Conservation (phyloP, 2,329 filamentous ascomycete species). For the Botrytis byssoidea region DNA sequence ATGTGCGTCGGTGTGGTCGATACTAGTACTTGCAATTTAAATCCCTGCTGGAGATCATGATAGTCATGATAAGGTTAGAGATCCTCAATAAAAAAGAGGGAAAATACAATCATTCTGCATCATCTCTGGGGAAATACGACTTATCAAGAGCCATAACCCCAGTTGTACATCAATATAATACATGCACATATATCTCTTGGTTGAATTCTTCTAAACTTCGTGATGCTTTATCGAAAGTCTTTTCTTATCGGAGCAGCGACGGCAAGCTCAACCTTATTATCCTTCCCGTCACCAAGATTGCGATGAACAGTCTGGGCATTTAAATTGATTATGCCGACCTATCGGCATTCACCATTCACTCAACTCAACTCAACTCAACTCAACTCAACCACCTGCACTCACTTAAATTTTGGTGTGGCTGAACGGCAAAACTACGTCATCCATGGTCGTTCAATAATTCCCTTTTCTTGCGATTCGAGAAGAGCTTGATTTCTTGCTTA, state of each 20-base stretch:
- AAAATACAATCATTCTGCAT: neutral
- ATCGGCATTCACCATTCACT: neutral
- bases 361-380: too few species aligned
- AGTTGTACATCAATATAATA: neutral
- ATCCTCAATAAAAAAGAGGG: neutral
- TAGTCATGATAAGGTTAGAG: neutral
- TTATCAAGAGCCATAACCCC: neutral
- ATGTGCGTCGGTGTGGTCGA: neutral
- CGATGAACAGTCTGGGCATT: neutral
- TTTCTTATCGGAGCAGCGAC: neutral
- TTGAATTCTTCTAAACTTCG: neutral
- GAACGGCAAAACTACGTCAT: constrained; percentile 10
- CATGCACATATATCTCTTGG: neutral
- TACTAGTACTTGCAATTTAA: neutral
- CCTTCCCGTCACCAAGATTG: neutral
- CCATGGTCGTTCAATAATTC: neutral
- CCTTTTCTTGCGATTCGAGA: neutral
- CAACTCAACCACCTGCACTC: too few species aligned
- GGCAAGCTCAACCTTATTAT: neutral
- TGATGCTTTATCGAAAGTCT: neutral
- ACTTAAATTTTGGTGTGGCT: neutral
- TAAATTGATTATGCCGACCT: neutral
- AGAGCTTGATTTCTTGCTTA: neutral
- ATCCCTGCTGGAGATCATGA: constrained; percentile 17
- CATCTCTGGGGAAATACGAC: neutral